Evolutionary conservation across 306 rosid species (phyloP), one percentile per base, ranked within the genome.

Genomic region (Ormosia semicastrata): DNA sequence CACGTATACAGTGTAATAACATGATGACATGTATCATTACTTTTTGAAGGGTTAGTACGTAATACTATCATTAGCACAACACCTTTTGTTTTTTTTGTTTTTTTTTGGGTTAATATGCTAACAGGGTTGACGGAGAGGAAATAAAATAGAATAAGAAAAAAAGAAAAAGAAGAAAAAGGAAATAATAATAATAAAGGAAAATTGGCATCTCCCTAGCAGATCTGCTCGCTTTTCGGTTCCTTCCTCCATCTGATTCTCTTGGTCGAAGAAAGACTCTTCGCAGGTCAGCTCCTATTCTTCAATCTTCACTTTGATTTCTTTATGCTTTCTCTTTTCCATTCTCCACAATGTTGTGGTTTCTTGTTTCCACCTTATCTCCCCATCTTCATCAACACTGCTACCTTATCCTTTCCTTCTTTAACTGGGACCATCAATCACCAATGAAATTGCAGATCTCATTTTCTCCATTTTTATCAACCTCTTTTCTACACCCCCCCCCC

Each of bases 251-350:
- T n/a, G 10, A 10, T 79, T 68, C 64, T 74, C 68, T 59, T 58
- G 78, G 77, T 50, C 78, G 77, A 18, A 6, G 9, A 15, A 52
- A 1, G 6, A n/a, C 58, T 14, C 18, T 77, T 80, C 68, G 74
- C 79, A 83, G 92, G 92, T 90, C 84, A 86, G 83, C 86, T 74
- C 65, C 78, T 71, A 41, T 44, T 8, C 75, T 52, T 79, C 32
- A 3, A 37, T 37, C 6, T 37, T 37, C 41, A 43, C 69, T 64
- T 41, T 63, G 8, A 17, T 34, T 69, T 11, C 9, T 34, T 12
- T 6, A 33, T 7, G 36, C 32, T 37, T 9, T 4, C 13, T 39
- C 50, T 13, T 7, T 10, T 63, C 37, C 63, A 15, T 76, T 76
- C 47, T 12, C 17, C 7, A 14, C 10, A 12, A 53, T 24, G 15